Conservation (phyloP, 331 rosid species). For the Acacia pycnantha region DNA sequence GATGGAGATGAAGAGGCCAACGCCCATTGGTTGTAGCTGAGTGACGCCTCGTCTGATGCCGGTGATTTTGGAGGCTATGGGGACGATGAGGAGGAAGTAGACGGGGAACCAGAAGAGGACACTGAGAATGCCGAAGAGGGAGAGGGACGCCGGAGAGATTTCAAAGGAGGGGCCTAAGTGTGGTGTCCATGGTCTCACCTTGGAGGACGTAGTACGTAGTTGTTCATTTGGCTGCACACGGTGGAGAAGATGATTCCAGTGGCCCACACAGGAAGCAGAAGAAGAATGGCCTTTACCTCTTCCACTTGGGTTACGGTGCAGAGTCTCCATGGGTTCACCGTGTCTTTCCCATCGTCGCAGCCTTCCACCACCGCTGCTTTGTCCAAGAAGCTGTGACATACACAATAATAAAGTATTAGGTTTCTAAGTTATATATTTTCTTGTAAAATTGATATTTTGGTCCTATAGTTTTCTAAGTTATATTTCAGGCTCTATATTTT, state of each 20-base stretch:
- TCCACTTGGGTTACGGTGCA: slow-evolving; percentile 58
- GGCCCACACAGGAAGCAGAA: slow-evolving; percentile 50
- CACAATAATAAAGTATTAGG: too few relatives aligned
- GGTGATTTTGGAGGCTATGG: slow-evolving; percentile 29
- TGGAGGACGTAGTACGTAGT: slow-evolving; percentile 44
- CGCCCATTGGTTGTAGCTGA: slow-evolving; percentile 51
- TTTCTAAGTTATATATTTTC: too few relatives aligned
- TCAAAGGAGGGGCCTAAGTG: slow-evolving; percentile 29
- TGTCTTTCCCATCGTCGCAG: slow-evolving; percentile 21
- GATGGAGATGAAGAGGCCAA: slow-evolving; percentile 51
- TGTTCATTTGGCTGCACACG: slow-evolving; percentile 50
- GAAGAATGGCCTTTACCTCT: slow-evolving; percentile 42
- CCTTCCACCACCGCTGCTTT: slow-evolving; percentile 43
- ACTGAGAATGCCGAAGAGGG: slow-evolving; percentile 41
- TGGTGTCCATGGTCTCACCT: slow-evolving; percentile 42
- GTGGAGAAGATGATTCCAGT: slow-evolving; percentile 50
- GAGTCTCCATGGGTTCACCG: slow-evolving; percentile 41
- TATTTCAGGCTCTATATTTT: too few relatives aligned
- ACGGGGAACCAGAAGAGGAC: slow-evolving; percentile 54
- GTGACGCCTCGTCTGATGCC: slow-evolving; percentile 45
- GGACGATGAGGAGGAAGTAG: slow-evolving; percentile 41
- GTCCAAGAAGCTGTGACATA: slow-evolving; percentile 39
- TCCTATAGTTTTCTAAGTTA: too few relatives aligned
- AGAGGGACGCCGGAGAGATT: slow-evolving; percentile 45
- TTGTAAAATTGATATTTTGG: too few relatives aligned